Evolutionary conservation across 2,329 filamentous ascomycete species (phyloP).

Genomic region (Cladosporium halotolerans): DNA sequence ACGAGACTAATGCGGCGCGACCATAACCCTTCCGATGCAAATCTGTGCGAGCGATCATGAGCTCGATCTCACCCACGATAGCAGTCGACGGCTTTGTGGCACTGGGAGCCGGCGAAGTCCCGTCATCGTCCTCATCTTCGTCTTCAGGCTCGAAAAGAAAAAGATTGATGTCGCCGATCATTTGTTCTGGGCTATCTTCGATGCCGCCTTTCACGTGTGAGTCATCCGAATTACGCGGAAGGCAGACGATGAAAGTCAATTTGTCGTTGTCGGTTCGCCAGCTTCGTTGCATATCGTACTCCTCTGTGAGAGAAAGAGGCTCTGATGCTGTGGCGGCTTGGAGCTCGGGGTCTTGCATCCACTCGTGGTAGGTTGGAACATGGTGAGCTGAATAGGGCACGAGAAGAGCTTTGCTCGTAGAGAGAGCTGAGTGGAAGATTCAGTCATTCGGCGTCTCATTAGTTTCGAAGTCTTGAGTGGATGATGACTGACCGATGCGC

Average conservation of each 20-base stretch:
- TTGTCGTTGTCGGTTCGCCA: constrained; percentile 83
- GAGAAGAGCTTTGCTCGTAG: constrained; percentile 60
- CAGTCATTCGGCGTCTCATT: not conserved
- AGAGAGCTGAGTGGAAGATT: constrained; percentile 16
- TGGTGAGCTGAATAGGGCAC: constrained; percentile 80
- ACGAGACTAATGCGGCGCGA: constrained; percentile 55
- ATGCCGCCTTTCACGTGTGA: constrained; percentile 21
- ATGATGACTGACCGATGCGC: constrained; percentile 27
- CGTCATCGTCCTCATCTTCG: constrained; percentile 35
- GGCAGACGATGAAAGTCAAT: constrained; percentile 82
- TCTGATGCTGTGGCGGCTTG: constrained; percentile 84
- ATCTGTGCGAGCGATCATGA: constrained; percentile 67
- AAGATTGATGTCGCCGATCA: constrained; percentile 52
- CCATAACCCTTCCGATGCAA: constrained; percentile 61
- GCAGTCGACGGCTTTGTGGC: not conserved
- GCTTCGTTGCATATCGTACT: constrained; percentile 83
- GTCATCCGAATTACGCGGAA: constrained; percentile 23
- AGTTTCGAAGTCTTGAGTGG: not conserved
- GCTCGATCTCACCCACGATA: constrained; percentile 67
- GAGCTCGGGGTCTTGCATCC: constrained; percentile 85
- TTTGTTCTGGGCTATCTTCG: constrained; percentile 47
- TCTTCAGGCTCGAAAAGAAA: constrained; percentile 60
- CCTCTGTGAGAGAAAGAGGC: constrained; percentile 69
- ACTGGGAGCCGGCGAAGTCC: constrained; percentile 5
- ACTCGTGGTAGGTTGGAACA: constrained; percentile 75